phyloP scores from a whole-genome alignment of 2,329 filamentous ascomycete species.

The Colletotrichum australisinense region DNA sequence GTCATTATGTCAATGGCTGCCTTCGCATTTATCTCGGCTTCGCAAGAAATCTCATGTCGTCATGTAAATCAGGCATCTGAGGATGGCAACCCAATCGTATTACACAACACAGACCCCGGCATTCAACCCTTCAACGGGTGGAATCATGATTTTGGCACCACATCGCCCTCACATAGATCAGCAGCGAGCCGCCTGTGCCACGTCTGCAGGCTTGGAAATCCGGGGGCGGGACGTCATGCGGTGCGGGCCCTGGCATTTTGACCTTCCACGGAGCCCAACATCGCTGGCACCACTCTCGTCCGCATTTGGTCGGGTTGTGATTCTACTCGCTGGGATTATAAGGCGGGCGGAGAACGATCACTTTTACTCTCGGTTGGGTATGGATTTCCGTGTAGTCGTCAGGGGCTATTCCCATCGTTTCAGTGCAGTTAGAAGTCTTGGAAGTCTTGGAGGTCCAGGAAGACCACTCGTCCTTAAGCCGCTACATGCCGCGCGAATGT shows the following conservation, averaged over 20 bases:
- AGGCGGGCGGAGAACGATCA: background rate
- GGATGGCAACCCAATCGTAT: background rate
- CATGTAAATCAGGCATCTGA: background rate
- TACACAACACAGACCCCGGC: background rate
- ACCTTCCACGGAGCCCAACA: conserved; percentile 8
- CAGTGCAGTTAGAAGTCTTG: background rate
- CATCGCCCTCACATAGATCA: background rate
- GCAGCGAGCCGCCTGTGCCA: conserved; percentile 9
- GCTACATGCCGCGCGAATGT: conserved; percentile 5
- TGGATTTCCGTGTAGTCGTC: background rate
- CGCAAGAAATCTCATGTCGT: background rate
- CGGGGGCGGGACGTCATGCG: conserved; percentile 26
- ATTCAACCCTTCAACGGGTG: background rate
- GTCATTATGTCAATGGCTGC: background rate
- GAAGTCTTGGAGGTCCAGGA: background rate
- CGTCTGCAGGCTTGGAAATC: conserved; percentile 22
- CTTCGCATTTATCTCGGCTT: background rate
- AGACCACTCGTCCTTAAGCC: background rate
- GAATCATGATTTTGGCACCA: conserved; percentile 3
- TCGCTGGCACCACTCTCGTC: background rate
- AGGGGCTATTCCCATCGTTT: background rate
- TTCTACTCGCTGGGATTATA: background rate
- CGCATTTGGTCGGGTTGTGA: background rate
- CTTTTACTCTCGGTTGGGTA: too few relatives aligned
- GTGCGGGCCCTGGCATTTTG: conserved; percentile 9